Percentiles rank a stretch among this genome's conserved stretches.
Conservation (phyloP, 1,139 yeast species). For the Schizosaccharomyces versatilis region DNA sequence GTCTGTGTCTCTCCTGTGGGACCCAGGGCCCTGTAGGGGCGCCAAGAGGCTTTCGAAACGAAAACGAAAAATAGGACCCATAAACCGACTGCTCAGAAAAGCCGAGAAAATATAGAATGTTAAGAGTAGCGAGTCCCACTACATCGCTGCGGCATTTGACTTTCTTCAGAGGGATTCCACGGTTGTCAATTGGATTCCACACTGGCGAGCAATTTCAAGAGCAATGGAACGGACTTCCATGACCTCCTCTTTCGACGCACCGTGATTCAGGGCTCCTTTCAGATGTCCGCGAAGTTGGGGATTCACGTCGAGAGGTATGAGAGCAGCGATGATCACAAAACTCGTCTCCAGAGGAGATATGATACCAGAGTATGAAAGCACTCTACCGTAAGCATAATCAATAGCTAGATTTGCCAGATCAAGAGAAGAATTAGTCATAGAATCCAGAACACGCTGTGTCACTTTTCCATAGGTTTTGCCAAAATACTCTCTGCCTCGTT, state of each 20-base stretch:
- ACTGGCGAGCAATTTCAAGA: constrained; percentile 49
- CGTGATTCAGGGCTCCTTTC: constrained; percentile 62
- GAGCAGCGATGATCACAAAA: constrained; percentile 50
- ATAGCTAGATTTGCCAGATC: constrained; percentile 49
- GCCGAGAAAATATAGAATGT: no score
- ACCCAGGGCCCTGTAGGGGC: no score
- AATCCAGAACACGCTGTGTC: constrained; percentile 40
- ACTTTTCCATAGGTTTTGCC: constrained; percentile 54
- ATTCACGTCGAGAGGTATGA: constrained; percentile 85
- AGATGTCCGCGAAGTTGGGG: constrained; percentile 84
- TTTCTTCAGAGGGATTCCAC: no score
- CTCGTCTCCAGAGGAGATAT: constrained; percentile 52
- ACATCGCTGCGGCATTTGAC: no score
- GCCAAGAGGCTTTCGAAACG: no score
- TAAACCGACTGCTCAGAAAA: no score
- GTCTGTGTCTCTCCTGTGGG: no score
- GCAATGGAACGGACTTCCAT: constrained; percentile 39
- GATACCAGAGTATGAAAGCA: constrained; percentile 45
- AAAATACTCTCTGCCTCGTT: constrained; percentile 51
- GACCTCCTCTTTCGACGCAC: constrained; percentile 46
- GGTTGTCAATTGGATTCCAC: constrained; percentile 14
- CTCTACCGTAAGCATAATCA: constrained; percentile 55
- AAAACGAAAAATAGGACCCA: no score
- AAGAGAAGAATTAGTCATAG: constrained; percentile 56
- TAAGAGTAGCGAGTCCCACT: no score